These are phyloP conservation scores for Auriscalpium microsporum DNA, from an alignment of 768 basidiomycete species.

Conservation along the genomic window DNA sequence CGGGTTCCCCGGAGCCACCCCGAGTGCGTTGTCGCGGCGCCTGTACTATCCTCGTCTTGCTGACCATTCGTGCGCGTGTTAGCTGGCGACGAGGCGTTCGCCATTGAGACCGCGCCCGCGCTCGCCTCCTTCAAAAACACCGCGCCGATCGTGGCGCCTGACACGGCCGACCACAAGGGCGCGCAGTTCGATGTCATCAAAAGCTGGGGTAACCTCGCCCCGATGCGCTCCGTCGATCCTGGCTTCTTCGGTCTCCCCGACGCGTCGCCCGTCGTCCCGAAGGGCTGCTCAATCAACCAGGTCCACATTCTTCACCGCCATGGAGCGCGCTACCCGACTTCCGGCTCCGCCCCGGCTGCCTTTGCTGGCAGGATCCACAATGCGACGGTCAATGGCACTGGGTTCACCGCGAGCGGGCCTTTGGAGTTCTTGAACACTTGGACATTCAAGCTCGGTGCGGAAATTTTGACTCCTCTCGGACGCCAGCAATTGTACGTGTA, in stretches of 20 bases:
- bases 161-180: constrained; percentile 25
- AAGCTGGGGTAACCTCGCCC: constrained; percentile 41
- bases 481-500: constrained; percentile 29
- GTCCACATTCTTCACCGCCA: constrained; percentile 35
- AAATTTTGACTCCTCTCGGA: constrained; percentile 41
- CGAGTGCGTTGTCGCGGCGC: constrained; percentile 26
- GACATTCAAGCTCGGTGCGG: constrained; percentile 37
- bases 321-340: constrained; percentile 36
- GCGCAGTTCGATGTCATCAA: constrained; percentile 36
- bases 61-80: not conserved
- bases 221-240: constrained; percentile 42
- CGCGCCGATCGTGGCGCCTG: constrained; percentile 35
- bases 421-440: constrained; percentile 37
- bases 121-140: constrained; percentile 27
- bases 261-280: constrained; percentile 37
- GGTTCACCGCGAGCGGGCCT: constrained; percentile 27
- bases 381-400: constrained; percentile 16
- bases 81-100: constrained; percentile 23
- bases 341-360: constrained; percentile 17
- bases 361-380: constrained; percentile 21
- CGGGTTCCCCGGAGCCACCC: constrained; percentile 40
- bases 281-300: constrained; percentile 37
- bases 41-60: not conserved
- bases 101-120: constrained; percentile 27
- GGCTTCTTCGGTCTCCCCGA: constrained; percentile 37